phyloP scores from a whole-genome alignment of 108 stramenopile species.

The Pseudonitzschia multiseries region DNA sequence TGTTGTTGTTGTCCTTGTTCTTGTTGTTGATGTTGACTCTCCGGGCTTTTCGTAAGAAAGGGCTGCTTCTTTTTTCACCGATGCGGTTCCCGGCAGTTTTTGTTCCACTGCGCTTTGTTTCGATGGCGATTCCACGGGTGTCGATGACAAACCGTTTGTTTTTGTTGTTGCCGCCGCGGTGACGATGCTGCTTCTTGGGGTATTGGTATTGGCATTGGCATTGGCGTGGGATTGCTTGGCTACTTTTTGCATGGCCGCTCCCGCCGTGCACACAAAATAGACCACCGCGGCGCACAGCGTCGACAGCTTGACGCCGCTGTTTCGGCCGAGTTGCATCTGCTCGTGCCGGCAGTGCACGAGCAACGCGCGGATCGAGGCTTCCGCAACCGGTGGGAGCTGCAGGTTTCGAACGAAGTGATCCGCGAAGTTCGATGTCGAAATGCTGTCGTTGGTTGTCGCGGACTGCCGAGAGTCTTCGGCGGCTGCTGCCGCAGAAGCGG shows the following conservation, averaged over 20 bases:
- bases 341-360: conserved; percentile 39
- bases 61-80: too few relatives aligned
- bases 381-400: conserved; percentile 54
- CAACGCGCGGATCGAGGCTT: conserved; percentile 44
- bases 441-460: neutral
- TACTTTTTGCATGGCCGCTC: conserved; percentile 51
- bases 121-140: too few relatives aligned
- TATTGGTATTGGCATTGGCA: neutral
- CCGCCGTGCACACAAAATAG: conserved; percentile 48
- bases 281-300: conserved; percentile 46
- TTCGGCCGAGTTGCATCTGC: conserved; percentile 18
- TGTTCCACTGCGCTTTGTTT: too few relatives aligned
- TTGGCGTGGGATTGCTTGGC: conserved; percentile 38
- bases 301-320: conserved; percentile 38
- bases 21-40: neutral
- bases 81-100: too few relatives aligned
- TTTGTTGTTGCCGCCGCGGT: neutral
- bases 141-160: too few relatives aligned
- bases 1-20: neutral
- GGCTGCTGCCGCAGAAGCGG: neutral
- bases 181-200: too few relatives aligned
- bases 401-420: conserved; percentile 48
- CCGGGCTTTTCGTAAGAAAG: neutral
- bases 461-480: neutral
- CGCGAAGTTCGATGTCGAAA: conserved; percentile 35